Evolutionary conservation across 176 grass and related monocot species (phyloP), one percentile per base, ranked within the genome.

Genomic region (Hsuehochloa calcarea): DNA sequence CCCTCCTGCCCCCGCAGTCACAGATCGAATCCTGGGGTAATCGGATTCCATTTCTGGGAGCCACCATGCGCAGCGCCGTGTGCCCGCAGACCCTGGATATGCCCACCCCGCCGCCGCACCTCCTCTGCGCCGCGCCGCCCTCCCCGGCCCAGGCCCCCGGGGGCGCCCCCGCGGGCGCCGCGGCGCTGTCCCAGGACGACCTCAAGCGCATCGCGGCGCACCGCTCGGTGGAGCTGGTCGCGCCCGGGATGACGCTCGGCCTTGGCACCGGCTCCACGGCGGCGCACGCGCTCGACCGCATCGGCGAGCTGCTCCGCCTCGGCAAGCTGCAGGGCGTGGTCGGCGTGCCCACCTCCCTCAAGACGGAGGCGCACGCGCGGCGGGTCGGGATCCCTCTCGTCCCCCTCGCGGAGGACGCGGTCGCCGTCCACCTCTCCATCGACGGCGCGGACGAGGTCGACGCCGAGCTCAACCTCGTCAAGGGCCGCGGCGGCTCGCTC

Each of bases 381-480:
- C 68, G 51, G 29, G 81, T 55, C 27, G 90, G 85, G n/a, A 92
- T 94, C 65, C 92, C 92, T 14, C 82, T 94, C 27, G 74, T 86
- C 6, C 23, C 79, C 19, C 92, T 94, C 13, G 82, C 55, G 6
- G 20, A n/a, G 63, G 34, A 58, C 6, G 85, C 44, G 5, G 74
- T 85, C 19, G 51, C 90, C 17, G 13, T 94, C 67, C 76, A 80
- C 70, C 78, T 94, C 78, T 94, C 90, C 44, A 91, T 94, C 9
- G 92, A 94, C 43, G 92, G 90, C 66, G 90, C 92, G 14, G 92
- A 94, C 38, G 92, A 94, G 87, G 92, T 94, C 58, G 92, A 94
- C 81, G 19, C 86, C 25, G 84, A 82, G 80, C 81, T 94, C 54
- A 94, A 94, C 88, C 92, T 94, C 59, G 92, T 92, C 58, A 94